Evolutionary conservation across 2,329 filamentous ascomycete species (phyloP), one percentile per base, ranked within the genome.

Genomic region (Ophiosphaerella herpotricha): DNA sequence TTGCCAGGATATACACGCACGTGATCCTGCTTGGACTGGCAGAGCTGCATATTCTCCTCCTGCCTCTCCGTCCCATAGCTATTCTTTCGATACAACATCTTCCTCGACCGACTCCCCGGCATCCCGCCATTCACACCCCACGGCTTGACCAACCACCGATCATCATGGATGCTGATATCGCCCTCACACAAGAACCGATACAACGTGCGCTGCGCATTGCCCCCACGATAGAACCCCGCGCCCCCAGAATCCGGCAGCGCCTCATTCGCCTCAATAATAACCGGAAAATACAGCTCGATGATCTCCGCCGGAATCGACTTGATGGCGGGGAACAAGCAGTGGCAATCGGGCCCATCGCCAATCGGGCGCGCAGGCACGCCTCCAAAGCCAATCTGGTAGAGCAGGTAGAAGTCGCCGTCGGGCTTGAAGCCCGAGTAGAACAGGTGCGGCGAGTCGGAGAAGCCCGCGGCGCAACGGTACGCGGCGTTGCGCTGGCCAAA

Each of bases 361-460:
- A 75, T 73, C 1, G 75, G 75, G 0, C 78, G 72, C 0, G 77
- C 78, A 4, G 77, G 78, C 0, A 80, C 77, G 21, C 78, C 78
- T 4, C 78, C 78, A 33, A 80, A 80, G 0, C 77, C 77, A 45
- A 81, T 80, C 49, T 80, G 78, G 54, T 79, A 80, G 0, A 81
- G 68, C 48, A 80, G 74, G 54, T 75, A 81, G 70, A 76, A 80
- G 43, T 78, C 76, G 4, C 78, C 78, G 9, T 74, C 62, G 1
- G 77, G 75, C 53, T 77, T 78, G 64, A 77, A 80, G 24, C 77
- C 78, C 1, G 76, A 78, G 60, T 79, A 80, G 64, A 80, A 80
- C 48, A 80, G 75, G 58, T 80, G 76, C 0, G 78, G 78, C 0
- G 76, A 79, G 58, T 80, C 78, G 12, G 76, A 78, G 60, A 81